Base-by-base conservation (phyloP, 2,329 filamentous ascomycete species). In the Fusarium virguliforme region DNA sequence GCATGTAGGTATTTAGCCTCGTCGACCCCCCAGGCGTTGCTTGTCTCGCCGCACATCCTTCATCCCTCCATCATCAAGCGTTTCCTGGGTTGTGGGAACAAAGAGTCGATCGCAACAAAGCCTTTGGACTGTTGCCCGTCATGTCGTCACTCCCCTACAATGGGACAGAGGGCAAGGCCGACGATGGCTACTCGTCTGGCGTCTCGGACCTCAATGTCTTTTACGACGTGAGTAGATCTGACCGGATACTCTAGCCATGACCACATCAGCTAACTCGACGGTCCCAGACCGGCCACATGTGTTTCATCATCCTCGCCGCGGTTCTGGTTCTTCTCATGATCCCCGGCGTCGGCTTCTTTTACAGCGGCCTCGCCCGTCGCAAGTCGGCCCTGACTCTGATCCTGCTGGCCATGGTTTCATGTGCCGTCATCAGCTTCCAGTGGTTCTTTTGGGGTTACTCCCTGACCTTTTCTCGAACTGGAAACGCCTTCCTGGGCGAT, bases 361-460 rank as follows among this genome's bases (percentile, higher is more conserved):
- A 97, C 85, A 95, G 93, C 46, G 94, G 94, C 71, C 91, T 97
- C 15, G 94, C 94, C 15, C 91, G 94, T 62, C 90, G 94, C 80
- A 97, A 97, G 85, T 97, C 94, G 0, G 94, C 94, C 4, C 86
- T 97, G 60, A 93, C 94, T 18, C 87, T 97, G 68, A 92, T 97
- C 80, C 95, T 93, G 87, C 87, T 97, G 4, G 93, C 93, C 13
- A 88, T 97, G 84, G 91, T 97, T 84, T 91, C 93, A 15, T 89
- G 92, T 4, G 92, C 89, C 10, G 89, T 97, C 71, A 89, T 94
- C 67, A 91, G 90, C 55, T 97, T 97, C 83, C 94, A 97, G 79
- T 97, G 94, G 94, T 97, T 97, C 85, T 95, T 97, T 85, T 97
- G 94, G 94, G 94, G 94, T 53, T 97, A 95, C 81, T 95, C 92